Evolutionary conservation across 768 basidiomycete species (phyloP), one percentile per base, ranked within the genome.

Genomic region (Kockovaella imperatae): DNA sequence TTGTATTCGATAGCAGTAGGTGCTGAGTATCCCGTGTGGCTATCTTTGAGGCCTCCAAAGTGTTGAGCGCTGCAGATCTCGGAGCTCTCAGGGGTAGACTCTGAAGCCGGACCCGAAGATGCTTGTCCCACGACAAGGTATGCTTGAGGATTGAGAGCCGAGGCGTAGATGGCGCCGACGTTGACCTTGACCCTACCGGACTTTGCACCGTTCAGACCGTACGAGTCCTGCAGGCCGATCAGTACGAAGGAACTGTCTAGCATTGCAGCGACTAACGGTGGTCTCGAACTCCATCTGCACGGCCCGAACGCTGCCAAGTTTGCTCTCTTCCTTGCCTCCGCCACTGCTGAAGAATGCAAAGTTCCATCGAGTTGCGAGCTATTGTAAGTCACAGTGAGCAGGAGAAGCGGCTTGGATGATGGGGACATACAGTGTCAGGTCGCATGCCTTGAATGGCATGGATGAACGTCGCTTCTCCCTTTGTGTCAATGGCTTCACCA

Each of bases 381-480:
- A 34, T 2, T 23, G 18, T 23, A 25, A 4, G 7, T 3, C 36
- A 28, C 8, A 48, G n/a, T 24, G 32, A 38, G 8, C 17, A 3
- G 30, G 35, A 5, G 26, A 5, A 21, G 46, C 20, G 2, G 26
- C 26, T n/a, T 20, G 18, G 18, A 5, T 17, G 15, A 35, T 1
- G 14, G 6, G 5, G 11, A 57, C 67, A 49, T 25, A 72, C 81
- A 47, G 88, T 78, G 72, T 99, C 86, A 41, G 93, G 90, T 6
- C 89, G 80, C 88, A 99, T 93, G 69, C 93, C 95, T 69, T 97
- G 93, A 68, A 97, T 95, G 36, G 93, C 93, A 70, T 93, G 87
- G 17, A 91, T 78, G 70, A 93, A 82, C 84, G 89, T 86, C 24
- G 54, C 72, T 31, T 60, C 70, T 34, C 62, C 70, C 18, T 54